Evolutionary conservation across 352 stramenopile genomes (phyloP), one percentile per base, ranked within the genome.

Genomic region (Globisporangium okanoganense): DNA sequence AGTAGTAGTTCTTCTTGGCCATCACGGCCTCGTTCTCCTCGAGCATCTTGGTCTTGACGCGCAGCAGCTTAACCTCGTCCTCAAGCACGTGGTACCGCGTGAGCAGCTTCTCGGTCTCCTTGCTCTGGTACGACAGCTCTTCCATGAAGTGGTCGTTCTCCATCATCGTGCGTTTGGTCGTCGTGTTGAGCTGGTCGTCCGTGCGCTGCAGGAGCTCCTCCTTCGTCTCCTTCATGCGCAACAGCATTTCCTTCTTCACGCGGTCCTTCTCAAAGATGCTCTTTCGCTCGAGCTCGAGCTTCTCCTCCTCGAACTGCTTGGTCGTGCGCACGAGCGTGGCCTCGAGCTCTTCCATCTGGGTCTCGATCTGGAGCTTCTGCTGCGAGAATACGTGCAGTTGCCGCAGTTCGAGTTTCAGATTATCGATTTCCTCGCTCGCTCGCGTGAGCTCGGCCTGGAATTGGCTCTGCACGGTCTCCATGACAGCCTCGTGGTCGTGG

Each of bases 61-160:
- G 71, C 16, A 95, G 61, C 16, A 44, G 57, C 2, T 72, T 54
- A 16, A 76, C 66, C 59, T 92, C 71, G 6, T 71, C 62, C 49
- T 92, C 81, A 1, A 89, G 47, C 10, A 51, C 58, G 7, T 73
- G 61, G 18, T 77, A 69, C 12, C 72, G 63, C n/a, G 56, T 59
- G n/a, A 92, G 51, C 6, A 93, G 40, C 56, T 87, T 84, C 49
- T 93, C 85, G 1, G 79, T 85, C 62, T 94, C 81, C 12, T 75
- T 74, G 66, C 79, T 91, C 56, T 88, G 78, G 48, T 84, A 87
- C 22, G 78, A 72, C 2, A 95, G 47, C 50, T 95, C 82, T 1
- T 88, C 74, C 18, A 86, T 83, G 38, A 86, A 79, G 48, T 91
- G 82, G 43, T 85, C 85, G 55, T 91, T 92, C 54, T 95, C 85